Conservation (phyloP, 2,329 filamentous ascomycete species). For the Exophiala phaeomuriformis region DNA sequence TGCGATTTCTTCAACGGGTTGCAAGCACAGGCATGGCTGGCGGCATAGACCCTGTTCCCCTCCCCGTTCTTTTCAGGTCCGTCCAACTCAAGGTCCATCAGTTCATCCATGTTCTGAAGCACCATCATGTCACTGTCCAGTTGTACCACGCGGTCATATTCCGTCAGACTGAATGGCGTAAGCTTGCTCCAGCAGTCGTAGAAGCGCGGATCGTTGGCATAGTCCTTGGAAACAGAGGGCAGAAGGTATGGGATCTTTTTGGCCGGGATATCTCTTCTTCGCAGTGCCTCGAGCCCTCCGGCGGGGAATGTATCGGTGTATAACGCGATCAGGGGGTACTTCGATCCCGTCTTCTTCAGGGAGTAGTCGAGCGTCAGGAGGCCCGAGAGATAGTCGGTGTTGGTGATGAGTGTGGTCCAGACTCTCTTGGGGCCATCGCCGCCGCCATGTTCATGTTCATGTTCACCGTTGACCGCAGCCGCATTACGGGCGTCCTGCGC, state of each 20-base stretch:
- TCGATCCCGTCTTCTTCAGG: conserved; percentile 56
- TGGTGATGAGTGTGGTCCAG: conserved; percentile 84
- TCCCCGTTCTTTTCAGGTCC: conserved; percentile 42
- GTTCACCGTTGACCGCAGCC: too few species aligned
- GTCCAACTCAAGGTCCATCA: conserved; percentile 77
- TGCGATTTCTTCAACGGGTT: conserved; percentile 72
- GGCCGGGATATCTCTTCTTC: conserved; percentile 60
- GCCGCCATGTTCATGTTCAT: too few species aligned
- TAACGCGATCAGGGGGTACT: conserved; percentile 72
- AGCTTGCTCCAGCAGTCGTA: conserved; percentile 89
- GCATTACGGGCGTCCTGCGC: background rate
- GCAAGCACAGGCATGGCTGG: conserved; percentile 77
- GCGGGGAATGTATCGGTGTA: conserved; percentile 71
- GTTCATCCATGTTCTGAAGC: conserved; percentile 77
- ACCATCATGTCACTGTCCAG: conserved; percentile 86
- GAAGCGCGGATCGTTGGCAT: conserved; percentile 71
- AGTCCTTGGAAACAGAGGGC: conserved; percentile 59
- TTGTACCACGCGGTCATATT: conserved; percentile 74
- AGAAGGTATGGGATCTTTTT: conserved; percentile 66
- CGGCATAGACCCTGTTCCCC: conserved; percentile 66
- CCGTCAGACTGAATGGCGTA: conserved; percentile 64
- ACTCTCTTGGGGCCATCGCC: conserved; percentile 44
- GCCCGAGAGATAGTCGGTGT: conserved; percentile 71
- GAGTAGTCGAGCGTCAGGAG: conserved; percentile 75
- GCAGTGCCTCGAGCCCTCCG: conserved; percentile 61